Evolutionary conservation across 495 filamentous ascomycete genomes (phyloP).

Genomic region (Penicilliopsis zonata): DNA sequence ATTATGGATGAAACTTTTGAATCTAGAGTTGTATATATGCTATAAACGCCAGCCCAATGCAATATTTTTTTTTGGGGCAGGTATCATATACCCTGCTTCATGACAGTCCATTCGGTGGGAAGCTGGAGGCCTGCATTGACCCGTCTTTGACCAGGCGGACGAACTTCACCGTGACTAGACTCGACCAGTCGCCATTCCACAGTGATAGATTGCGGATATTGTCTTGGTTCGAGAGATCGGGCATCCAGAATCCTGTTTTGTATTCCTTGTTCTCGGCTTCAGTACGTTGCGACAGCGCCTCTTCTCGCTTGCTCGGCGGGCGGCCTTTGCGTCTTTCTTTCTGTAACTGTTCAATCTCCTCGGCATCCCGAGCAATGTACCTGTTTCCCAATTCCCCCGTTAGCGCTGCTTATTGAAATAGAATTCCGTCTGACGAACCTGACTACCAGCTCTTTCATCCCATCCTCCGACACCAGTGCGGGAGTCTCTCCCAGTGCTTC

Average conservation of each 20-base stretch:
- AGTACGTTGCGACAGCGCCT: constrained; percentile 59
- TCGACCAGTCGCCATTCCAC: constrained; percentile 55
- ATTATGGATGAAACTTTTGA: not conserved
- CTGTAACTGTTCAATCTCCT: constrained; percentile 62
- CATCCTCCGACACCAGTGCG: constrained; percentile 41
- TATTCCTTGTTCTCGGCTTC: constrained; percentile 67
- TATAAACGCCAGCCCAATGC: no score
- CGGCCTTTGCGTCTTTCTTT: constrained; percentile 69
- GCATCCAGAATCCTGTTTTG: constrained; percentile 68
- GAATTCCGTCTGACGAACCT: constrained; percentile 30
- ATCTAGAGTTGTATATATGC: constrained; percentile 12
- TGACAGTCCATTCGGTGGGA: constrained; percentile 56
- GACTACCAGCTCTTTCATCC: constrained; percentile 49
- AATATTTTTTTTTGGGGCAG: no score
- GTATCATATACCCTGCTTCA: no score
- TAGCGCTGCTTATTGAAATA: not conserved
- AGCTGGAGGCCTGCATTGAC: constrained; percentile 41
- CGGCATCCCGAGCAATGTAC: constrained; percentile 65
- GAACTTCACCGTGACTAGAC: constrained; percentile 47
- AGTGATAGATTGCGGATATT: constrained; percentile 38
- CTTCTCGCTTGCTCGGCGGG: constrained; percentile 65
- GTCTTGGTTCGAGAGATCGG: constrained; percentile 43
- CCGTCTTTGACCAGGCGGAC: constrained; percentile 50
- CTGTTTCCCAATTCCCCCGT: constrained; percentile 22
- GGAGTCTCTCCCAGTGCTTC: constrained; percentile 42